These are phyloP conservation scores for Fraxinus americana DNA, from an alignment of 257 asterid genomes.

Conservation along the genomic window DNA sequence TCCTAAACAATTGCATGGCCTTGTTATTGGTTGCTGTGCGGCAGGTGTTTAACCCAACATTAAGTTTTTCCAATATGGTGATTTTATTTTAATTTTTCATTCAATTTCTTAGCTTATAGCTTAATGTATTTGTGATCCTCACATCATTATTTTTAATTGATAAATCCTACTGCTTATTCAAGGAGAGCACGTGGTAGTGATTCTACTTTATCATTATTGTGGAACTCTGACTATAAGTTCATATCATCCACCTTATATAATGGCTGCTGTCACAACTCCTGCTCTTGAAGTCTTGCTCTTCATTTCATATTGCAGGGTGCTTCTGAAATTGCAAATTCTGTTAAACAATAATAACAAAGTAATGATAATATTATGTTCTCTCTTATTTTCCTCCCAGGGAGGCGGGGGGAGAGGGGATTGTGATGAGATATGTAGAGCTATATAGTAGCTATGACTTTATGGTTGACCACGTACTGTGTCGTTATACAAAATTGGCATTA, in stretches of 20 bases:
- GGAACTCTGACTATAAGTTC: not conserved
- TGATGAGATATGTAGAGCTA: no score
- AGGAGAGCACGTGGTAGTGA: not conserved
- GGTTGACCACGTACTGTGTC: not conserved
- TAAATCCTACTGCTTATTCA: not conserved
- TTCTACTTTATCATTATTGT: no score
- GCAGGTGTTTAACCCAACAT: conserved; percentile 33
- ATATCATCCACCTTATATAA: not conserved
- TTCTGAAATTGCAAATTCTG: not conserved
- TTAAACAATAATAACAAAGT: not conserved
- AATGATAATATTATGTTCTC: not conserved
- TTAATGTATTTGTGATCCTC: not conserved
- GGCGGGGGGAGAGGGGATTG: not conserved
- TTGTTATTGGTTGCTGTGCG: conserved; percentile 46
- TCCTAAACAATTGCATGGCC: conserved; percentile 40
- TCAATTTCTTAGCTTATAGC: no score
- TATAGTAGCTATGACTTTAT: not conserved
- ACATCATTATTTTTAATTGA: no score
- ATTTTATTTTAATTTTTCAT: not conserved
- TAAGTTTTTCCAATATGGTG: not conserved
- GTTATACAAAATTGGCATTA: not conserved
- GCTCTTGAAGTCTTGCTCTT: not conserved
- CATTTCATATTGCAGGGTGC: not conserved
- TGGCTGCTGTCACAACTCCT: not conserved
- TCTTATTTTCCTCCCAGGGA: not conserved